These are phyloP conservation scores for Hymenoscyphus scutula DNA, from an alignment of 2,329 filamentous ascomycete genomes.

Conservation along the genomic window DNA sequence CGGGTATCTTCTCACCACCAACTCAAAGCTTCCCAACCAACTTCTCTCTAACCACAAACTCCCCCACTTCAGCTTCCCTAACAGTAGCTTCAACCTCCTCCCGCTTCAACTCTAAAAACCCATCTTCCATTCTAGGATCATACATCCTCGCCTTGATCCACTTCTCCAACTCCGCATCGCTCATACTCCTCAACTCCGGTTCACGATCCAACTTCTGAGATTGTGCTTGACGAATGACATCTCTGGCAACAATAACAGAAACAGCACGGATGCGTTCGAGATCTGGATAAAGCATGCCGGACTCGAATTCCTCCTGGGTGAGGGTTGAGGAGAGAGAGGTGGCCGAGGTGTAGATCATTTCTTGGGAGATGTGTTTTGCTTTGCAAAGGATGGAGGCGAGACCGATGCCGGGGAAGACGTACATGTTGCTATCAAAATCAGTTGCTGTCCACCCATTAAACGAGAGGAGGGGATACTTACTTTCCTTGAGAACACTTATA, in stretches of 20 bases:
- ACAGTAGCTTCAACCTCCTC: neutral
- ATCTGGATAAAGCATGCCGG: conserved; percentile 69
- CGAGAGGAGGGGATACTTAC: conserved; percentile 19
- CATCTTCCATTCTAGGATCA: conserved; percentile 46
- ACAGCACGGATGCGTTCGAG: conserved; percentile 72
- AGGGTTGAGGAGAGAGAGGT: conserved; percentile 67
- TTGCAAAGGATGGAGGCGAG: conserved; percentile 73
- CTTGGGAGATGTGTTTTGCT: conserved; percentile 51
- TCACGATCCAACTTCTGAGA: conserved; percentile 66
- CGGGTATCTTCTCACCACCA: neutral
- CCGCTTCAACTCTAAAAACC: conserved; percentile 10
- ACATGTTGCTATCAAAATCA: conserved; percentile 78
- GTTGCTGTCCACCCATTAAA: too few species aligned
- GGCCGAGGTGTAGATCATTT: conserved; percentile 72
- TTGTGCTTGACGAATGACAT: conserved; percentile 69
- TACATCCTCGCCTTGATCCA: conserved; percentile 79
- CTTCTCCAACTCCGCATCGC: conserved; percentile 46
- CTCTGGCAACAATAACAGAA: conserved; percentile 72
- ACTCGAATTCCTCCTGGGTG: conserved; percentile 57
- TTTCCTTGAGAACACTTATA: conserved; percentile 50
- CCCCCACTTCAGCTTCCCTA: neutral
- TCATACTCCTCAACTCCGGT: conserved; percentile 54
- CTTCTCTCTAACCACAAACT: conserved; percentile 5
- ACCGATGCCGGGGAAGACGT: conserved; percentile 82
- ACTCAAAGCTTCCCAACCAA: neutral